Evolutionary conservation across 2,329 filamentous ascomycete genomes (phyloP).

Genomic region (Curvularia verruculosa): DNA sequence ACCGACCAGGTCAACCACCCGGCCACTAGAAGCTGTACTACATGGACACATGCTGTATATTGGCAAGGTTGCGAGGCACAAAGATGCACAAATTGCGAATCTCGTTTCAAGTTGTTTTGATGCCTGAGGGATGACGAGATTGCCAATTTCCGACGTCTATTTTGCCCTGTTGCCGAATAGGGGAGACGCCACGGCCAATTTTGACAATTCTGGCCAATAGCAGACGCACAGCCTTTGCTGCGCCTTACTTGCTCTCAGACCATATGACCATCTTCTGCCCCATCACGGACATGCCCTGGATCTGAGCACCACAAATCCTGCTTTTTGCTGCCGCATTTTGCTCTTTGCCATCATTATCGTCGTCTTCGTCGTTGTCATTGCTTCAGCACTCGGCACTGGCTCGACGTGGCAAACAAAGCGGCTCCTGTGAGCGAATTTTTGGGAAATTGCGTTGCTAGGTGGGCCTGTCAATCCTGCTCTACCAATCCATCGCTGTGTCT

Average conservation of each 20-base stretch:
- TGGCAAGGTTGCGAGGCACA: conserved; percentile 12
- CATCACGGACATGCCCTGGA: conserved; percentile 12
- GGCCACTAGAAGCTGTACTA: conserved; percentile 4
- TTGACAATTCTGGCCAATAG: conserved; percentile 11
- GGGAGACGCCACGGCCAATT: conserved; percentile 7
- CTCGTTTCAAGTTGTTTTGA: conserved; percentile 21
- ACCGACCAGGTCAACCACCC: neutral
- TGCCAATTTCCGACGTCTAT: conserved; percentile 18
- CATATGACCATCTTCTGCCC: conserved; percentile 5
- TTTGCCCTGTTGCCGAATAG: conserved; percentile 4
- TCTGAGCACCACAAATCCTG: conserved; percentile 12
- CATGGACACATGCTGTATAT: conserved; percentile 8
- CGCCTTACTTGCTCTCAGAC: conserved; percentile 13
- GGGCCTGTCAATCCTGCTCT: conserved; percentile 12
- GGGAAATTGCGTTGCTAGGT: conserved; percentile 15
- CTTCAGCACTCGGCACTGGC: conserved; percentile 2
- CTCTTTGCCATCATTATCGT: neutral
- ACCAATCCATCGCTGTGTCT: conserved; percentile 2
- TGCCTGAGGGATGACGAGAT: conserved; percentile 14
- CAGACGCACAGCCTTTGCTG: conserved; percentile 11
- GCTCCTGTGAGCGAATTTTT: conserved; percentile 4
- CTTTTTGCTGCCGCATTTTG: conserved; percentile 3
- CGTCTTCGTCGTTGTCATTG: conserved; percentile 8
- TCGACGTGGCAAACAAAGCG: conserved; percentile 15
- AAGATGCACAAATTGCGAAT: conserved; percentile 19